Evolutionary conservation across 139 green algal species (phyloP), one percentile per base, ranked within the genome.

Genomic region (Marvania coccoides): DNA sequence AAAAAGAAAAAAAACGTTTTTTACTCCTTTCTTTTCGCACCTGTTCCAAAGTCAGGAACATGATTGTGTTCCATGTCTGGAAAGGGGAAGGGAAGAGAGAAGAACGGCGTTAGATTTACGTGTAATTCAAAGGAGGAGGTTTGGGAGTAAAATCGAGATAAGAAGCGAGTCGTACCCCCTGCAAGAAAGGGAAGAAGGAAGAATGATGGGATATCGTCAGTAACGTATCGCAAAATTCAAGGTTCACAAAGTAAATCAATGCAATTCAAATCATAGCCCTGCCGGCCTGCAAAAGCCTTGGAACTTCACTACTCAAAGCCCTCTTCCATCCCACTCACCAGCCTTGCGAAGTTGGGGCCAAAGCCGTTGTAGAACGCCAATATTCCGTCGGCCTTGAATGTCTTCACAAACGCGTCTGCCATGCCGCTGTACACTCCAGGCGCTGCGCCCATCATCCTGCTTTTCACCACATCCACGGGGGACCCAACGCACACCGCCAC

Each of bases 1-100:
- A n/a, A n/a, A n/a, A n/a, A n/a, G 19, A 51, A 51, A 28, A 51
- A 51, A 51, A 51, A 51, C 42, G 19, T 51, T 28, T 51, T 51
- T 19, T 51, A 28, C 19, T 51, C 42, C 42, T 28, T 28, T n/a
- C n/a, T n/a, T n/a, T n/a, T n/a, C n/a, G n/a, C 61, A 87, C 82
- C 75, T 95, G 88, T 76, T 99, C 94, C 13, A 98, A 82, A 19
- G 87, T 92, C n/a, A 98, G 67, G 78, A 99, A 99, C 92, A 99
- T 98, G 57, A 82, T 81, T 1, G 95, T 84, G 70, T 98, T 98
- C 90, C 90, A 98, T 24, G 80, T 66, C 60, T 54, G 45, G 13
- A 23, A 23, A 23, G 8, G 45, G 45, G 26, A 54, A 54, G 45
- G 38, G 9, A 12, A 19, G 38, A 46, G 38, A 9, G 38, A 9